Conservation (phyloP, 1,284 basidiomycete genomes). For the Heliocybe sulcata region DNA sequence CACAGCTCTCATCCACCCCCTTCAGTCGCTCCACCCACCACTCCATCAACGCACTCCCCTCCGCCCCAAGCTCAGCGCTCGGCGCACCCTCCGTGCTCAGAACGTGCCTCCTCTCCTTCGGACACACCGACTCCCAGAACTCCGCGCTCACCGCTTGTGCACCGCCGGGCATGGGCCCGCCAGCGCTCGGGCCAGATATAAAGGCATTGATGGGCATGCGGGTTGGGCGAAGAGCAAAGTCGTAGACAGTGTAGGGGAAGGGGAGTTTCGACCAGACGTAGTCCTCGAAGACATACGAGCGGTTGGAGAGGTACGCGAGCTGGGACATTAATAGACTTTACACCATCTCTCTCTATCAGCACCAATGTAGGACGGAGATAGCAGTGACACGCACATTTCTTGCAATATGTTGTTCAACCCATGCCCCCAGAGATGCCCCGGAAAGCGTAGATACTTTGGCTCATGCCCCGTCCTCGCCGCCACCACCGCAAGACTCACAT, state of each 20-base stretch:
- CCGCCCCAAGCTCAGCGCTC: slow-evolving; percentile 13
- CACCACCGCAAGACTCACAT: slow-evolving; percentile 9
- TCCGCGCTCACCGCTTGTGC: slow-evolving; percentile 27
- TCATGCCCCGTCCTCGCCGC: slow-evolving; percentile 8
- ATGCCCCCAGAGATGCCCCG: slow-evolving; percentile 45
- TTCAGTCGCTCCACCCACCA: slow-evolving; percentile 11
- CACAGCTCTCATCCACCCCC: slow-evolving; percentile 8
- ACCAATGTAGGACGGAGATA: no score
- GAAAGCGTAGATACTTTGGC: slow-evolving; percentile 34
- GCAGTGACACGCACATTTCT: slow-evolving; percentile 35
- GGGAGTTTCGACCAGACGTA: slow-evolving; percentile 17
- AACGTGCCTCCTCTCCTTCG: slow-evolving; percentile 14
- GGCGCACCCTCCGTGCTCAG: slow-evolving; percentile 16
- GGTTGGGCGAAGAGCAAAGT: slow-evolving; percentile 13
- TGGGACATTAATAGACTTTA: slow-evolving; percentile 6
- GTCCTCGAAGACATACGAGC: slow-evolving; percentile 17
- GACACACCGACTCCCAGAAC: slow-evolving; percentile 31
- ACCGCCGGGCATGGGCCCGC: slow-evolving; percentile 24
- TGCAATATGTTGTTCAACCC: slow-evolving; percentile 52
- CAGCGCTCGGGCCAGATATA: slow-evolving; percentile 30
- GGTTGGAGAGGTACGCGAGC: slow-evolving; percentile 15
- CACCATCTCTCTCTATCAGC: no score
- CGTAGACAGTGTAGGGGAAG: slow-evolving; percentile 22
- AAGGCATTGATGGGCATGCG: slow-evolving; percentile 14
- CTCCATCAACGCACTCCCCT: slow-evolving; percentile 11